phyloP scores from a whole-genome alignment of 192 early-diverging fungal genomes.

The Borealophlyctis nickersoniae region DNA sequence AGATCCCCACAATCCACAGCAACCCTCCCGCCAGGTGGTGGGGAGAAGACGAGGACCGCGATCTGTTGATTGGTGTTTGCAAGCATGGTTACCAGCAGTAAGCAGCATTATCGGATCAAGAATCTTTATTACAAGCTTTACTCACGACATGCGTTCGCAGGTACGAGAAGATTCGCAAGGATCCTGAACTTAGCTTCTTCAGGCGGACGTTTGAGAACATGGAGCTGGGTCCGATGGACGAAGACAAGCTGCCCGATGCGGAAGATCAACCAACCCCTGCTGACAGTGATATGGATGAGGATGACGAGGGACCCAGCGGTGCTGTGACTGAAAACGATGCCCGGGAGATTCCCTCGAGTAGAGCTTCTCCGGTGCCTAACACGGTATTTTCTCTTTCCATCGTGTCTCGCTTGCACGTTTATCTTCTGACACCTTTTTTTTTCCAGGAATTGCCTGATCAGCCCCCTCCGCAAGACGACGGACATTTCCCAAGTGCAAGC shows the following conservation, averaged over 20 bases:
- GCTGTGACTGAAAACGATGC: constrained; percentile 18
- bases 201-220: constrained; percentile 25
- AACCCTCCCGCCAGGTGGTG: constrained; percentile 56
- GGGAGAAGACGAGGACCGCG: constrained; percentile 74
- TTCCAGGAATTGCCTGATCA: too few species aligned
- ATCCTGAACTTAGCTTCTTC: constrained; percentile 45
- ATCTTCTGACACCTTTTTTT: too few species aligned
- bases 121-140: constrained; percentile 2
- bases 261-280: not conserved
- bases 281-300: constrained; percentile 24
- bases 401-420: too few species aligned
- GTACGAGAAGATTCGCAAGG: constrained; percentile 45
- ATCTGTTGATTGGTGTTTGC: constrained; percentile 72
- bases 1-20: constrained; percentile 68
- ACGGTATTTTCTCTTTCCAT: too few species aligned
- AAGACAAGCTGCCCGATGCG: constrained; percentile 11
- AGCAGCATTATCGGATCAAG: not conserved
- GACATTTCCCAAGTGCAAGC: constrained; percentile 41
- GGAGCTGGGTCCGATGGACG: constrained; percentile 3
- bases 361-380: too few species aligned
- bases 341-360: too few species aligned
- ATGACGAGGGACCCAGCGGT: constrained; percentile 18
- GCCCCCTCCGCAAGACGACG: too few species aligned
- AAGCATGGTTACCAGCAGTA: constrained; percentile 76
- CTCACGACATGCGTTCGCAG: constrained; percentile 17